Evolutionary conservation across 2,329 filamentous ascomycete genomes (phyloP), one percentile per base, ranked within the genome.

Genomic region (Colletotrichum liriopes): DNA sequence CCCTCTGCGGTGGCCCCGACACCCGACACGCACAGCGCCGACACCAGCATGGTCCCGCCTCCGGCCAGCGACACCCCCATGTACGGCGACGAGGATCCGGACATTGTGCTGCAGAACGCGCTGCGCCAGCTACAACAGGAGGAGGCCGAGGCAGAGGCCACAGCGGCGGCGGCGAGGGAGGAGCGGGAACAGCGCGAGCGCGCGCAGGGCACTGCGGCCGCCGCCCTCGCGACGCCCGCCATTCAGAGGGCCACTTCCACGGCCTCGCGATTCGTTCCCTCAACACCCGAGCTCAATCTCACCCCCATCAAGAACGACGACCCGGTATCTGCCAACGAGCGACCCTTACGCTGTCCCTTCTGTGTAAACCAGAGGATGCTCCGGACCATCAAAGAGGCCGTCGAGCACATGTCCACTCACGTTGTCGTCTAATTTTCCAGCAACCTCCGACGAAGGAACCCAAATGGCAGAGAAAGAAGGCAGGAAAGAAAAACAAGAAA

Each of bases 351-450:
- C 23, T 91, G 89, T 74, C 89, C 89, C 1, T 91, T 90, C 74
- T 91, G 89, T 73, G 85, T 91, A 45, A 91, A 91, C 74, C 87
- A 89, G 75, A 84, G 89, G 7, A 89, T 91, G 88, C 82, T 91
- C 63, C 83, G 88, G 23, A 88, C 85, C 1, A 88, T 91, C 56
- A 90, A 89, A 79, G 89, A 91, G 77, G 88, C 89, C 5, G 88
- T 91, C 3, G 89, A 91, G 78, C 89, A 91, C 76, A 83, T 91
- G 84, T 89, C 88, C 14, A 90, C 88, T 2, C 89, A 91, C 72
- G 89, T 91, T 5, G 85, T 90, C 18, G 87, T 91, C 23, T 88
- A 78, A 77, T 54, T 11, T 26, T 6, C 12, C 26, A 20, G 20
- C n/a, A 41, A 26, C 12, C 35, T 9, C 18, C 14, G 18, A 58